phyloP scores from a whole-genome alignment of 176 grass and related monocot species.

The Olyra latifolia region DNA sequence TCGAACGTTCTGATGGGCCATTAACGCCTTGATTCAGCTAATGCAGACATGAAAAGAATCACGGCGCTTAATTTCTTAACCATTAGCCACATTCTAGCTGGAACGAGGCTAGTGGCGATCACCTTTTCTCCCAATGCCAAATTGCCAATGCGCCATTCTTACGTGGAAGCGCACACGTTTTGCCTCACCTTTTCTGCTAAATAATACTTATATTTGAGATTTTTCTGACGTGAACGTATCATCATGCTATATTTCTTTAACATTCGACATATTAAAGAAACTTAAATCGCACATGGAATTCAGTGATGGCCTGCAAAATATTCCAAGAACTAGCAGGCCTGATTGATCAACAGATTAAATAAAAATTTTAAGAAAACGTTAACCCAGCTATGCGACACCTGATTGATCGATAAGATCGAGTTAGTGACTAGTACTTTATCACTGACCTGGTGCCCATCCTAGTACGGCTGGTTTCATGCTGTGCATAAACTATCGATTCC shows the following conservation, averaged over 20 bases:
- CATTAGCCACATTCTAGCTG: background rate
- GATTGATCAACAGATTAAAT: background rate
- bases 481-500: background rate
- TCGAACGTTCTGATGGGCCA: background rate
- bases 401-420: background rate
- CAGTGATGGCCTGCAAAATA: background rate
- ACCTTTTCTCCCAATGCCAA: background rate
- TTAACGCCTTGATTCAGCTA: background rate
- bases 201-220: background rate
- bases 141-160: conserved; percentile 19
- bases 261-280: background rate
- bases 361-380: no score
- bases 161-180: background rate
- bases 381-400: background rate
- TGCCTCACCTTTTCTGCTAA: background rate
- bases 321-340: background rate
- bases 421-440: background rate
- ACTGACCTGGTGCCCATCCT: background rate
- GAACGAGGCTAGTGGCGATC: background rate
- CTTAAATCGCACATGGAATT: background rate
- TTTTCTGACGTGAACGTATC: background rate
- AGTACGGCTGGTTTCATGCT: background rate
- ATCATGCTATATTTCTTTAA: background rate
- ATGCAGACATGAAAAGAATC: background rate
- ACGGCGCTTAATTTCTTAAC: background rate